Percentiles rank a stretch among this genome's conserved stretches.
These are phyloP conservation scores for Xylariaceae sp. DNA, from an alignment of 2,329 filamentous ascomycete species.

Conservation along the genomic window DNA sequence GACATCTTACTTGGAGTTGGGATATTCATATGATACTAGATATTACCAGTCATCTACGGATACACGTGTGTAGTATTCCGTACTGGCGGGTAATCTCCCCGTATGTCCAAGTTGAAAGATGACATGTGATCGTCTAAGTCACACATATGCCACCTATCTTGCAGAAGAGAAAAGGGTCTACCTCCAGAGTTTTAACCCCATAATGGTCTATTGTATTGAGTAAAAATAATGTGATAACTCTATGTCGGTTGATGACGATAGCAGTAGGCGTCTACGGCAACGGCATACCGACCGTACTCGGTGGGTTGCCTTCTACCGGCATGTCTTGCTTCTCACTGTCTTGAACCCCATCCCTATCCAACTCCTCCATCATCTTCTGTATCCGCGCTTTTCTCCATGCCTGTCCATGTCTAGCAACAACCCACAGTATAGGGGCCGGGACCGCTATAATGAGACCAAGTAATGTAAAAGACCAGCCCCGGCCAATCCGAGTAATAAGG, in stretches of 20 bases:
- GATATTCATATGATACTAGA: too few species aligned
- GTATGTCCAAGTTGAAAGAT: too few species aligned
- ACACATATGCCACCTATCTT: too few species aligned
- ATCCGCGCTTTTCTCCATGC: slow-evolving; percentile 48
- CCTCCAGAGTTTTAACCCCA: too few species aligned
- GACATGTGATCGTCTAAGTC: too few species aligned
- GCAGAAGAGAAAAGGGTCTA: too few species aligned
- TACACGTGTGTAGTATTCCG: too few species aligned
- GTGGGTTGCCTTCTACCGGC: background rate
- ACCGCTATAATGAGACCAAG: slow-evolving; percentile 47
- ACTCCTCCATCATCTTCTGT: slow-evolving; percentile 34
- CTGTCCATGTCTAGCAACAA: slow-evolving; percentile 46
- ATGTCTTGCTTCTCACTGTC: background rate
- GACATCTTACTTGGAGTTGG: too few species aligned
- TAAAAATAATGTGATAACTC: too few species aligned
- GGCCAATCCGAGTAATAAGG: slow-evolving; percentile 52
- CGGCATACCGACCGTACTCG: background rate
- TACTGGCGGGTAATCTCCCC: too few species aligned
- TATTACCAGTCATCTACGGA: too few species aligned
- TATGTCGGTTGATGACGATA: background rate
- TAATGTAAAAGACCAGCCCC: slow-evolving; percentile 59
- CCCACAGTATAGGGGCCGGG: slow-evolving; percentile 44
- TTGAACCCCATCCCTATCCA: slow-evolving; percentile 26
- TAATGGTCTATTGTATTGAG: too few species aligned
- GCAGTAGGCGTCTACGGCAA: background rate